These are phyloP conservation scores for Selaginella moellendorffii DNA, from an alignment of 75 land plant genomes.

Conservation along the genomic window DNA sequence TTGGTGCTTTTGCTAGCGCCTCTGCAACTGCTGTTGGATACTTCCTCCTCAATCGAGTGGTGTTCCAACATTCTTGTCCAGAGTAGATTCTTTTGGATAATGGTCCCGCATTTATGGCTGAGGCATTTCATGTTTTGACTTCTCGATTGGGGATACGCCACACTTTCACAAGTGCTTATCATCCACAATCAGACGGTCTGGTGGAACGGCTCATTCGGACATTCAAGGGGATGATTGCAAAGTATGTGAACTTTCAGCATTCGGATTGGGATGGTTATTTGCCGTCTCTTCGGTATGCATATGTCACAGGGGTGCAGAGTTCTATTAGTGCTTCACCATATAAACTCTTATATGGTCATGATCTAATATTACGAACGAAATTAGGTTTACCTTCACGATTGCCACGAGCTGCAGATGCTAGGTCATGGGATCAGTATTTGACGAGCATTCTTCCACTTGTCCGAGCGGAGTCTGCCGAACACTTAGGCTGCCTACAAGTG, in stretches of 20 bases:
- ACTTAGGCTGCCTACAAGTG: neutral
- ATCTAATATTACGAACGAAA: neutral
- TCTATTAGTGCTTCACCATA: neutral
- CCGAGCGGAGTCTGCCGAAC: neutral
- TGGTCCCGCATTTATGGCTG: neutral
- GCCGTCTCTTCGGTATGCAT: neutral
- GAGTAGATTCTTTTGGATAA: neutral
- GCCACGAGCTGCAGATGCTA: neutral
- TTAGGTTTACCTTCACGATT: neutral
- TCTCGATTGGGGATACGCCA: neutral
- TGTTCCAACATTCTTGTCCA: neutral
- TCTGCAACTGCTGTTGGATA: neutral
- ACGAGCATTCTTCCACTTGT: neutral
- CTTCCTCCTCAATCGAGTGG: neutral
- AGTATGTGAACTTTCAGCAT: neutral
- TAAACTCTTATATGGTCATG: neutral
- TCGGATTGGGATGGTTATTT: neutral
- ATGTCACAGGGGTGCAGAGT: neutral
- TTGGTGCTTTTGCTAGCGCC: neutral
- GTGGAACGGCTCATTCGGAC: neutral
- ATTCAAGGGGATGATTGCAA: neutral
- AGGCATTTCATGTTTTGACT: neutral
- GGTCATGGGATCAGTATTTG: neutral
- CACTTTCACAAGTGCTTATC: slow-evolving; percentile 1
- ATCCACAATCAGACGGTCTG: neutral